A percentile compares a stretch with the other conserved stretches of the same genome.
phyloP scores from a whole-genome alignment of 2,329 filamentous ascomycete genomes.

The Colletotrichum sp. region DNA sequence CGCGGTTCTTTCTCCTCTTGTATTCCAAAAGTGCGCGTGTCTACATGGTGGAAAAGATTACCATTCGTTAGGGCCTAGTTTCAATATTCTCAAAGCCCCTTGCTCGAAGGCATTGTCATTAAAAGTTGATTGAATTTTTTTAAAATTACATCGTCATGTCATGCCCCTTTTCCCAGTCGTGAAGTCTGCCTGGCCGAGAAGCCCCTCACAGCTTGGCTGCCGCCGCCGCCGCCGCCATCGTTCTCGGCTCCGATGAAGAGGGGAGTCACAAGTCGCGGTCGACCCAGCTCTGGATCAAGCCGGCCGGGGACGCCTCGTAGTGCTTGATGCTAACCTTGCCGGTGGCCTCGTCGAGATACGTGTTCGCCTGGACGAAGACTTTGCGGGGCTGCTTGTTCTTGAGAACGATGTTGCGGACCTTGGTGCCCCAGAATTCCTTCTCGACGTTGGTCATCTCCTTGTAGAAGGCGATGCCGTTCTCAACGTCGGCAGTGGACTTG shows the following conservation, averaged over 20 bases:
- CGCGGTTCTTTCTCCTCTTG: not conserved
- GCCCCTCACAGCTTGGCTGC: not conserved
- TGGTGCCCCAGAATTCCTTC: slow-evolving; percentile 80
- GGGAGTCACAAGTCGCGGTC: slow-evolving; percentile 53
- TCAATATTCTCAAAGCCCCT: not conserved
- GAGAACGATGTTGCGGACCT: slow-evolving; percentile 77
- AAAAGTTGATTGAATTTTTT: not conserved
- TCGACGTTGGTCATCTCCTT: slow-evolving; percentile 83
- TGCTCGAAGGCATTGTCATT: not conserved
- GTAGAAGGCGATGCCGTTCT: slow-evolving; percentile 80
- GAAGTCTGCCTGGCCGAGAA: not conserved
- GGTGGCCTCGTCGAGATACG: slow-evolving; percentile 69
- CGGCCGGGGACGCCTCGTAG: slow-evolving; percentile 81
- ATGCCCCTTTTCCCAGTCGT: not conserved
- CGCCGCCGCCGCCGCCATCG: not conserved
- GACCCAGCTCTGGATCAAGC: slow-evolving; percentile 83
- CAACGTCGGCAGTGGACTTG: slow-evolving; percentile 87
- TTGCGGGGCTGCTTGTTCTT: slow-evolving; percentile 83
- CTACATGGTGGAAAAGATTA: not conserved
- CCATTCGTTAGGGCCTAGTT: not conserved
- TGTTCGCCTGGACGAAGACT: slow-evolving; percentile 95
- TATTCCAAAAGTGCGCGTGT: not conserved
- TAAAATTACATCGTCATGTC: slow-evolving; percentile 5
- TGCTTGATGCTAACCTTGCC: slow-evolving; percentile 81
- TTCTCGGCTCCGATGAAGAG: not conserved